phyloP scores from a whole-genome alignment of 257 asterid species.

The Solanum rostratum region DNA sequence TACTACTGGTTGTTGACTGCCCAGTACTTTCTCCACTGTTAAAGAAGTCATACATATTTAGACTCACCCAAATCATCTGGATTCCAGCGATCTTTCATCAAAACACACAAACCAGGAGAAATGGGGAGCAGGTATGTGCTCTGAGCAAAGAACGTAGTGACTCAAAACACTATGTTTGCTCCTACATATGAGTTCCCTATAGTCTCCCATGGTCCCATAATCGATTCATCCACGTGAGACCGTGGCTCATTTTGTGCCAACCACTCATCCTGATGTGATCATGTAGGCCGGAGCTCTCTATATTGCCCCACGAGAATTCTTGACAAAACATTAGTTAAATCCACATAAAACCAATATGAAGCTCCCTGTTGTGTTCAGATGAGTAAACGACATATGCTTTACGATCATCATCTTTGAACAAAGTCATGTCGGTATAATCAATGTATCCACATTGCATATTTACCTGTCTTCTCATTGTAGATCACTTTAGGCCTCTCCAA shows the following conservation, averaged over 20 bases:
- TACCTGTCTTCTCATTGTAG: constrained; percentile 28
- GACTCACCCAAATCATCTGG: constrained; percentile 51
- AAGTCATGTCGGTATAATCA: constrained; percentile 57
- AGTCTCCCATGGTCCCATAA: constrained; percentile 76
- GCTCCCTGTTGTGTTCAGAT: constrained; percentile 46
- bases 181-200: constrained; percentile 80
- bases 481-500: constrained; percentile 73
- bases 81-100: constrained; percentile 80
- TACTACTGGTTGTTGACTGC: constrained; percentile 36
- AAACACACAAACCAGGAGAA: constrained; percentile 39
- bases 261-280: constrained; percentile 87
- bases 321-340: constrained; percentile 15
- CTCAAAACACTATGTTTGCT: constrained; percentile 36
- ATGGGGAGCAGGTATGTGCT: constrained; percentile 53
- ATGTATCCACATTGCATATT: constrained; percentile 68
- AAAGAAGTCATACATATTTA: constrained; percentile 67
- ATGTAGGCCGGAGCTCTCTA: constrained; percentile 69
- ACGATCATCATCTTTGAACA: constrained; percentile 56
- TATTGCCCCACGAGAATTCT: constrained; percentile 46
- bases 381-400: constrained; percentile 46
- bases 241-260: constrained; percentile 79
- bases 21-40: constrained; percentile 30
- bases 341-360: constrained; percentile 40
- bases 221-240: constrained; percentile 61
- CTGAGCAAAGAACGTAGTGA: constrained; percentile 57